These are phyloP conservation scores for Casuarina cunninghamiana DNA, from an alignment of 306 rosid species.

Conservation along the genomic window DNA sequence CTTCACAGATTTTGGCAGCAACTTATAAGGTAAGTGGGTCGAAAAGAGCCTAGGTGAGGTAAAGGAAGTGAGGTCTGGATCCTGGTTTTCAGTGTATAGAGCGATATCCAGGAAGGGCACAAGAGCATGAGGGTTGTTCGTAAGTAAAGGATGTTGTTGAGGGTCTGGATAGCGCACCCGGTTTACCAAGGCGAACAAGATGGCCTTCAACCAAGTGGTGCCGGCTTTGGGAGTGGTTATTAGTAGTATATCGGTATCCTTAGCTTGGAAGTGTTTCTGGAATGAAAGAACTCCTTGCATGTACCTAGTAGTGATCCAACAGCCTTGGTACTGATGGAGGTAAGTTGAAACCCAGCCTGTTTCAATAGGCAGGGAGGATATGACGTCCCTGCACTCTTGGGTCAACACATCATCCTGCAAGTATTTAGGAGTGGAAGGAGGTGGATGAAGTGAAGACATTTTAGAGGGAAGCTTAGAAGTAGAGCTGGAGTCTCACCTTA, in stretches of 20 bases:
- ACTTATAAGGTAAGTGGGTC: background rate
- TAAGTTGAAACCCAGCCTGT: slow-evolving; percentile 20
- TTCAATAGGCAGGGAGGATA: slow-evolving; percentile 25
- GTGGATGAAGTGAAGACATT: background rate
- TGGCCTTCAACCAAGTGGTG: slow-evolving; percentile 41
- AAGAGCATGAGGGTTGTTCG: slow-evolving; percentile 31
- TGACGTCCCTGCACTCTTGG: slow-evolving; percentile 22
- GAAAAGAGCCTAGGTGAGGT: background rate
- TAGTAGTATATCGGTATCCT: slow-evolving; percentile 25
- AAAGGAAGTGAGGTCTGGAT: slow-evolving; percentile 9
- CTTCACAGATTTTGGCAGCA: background rate
- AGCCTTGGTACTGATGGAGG: slow-evolving; percentile 35
- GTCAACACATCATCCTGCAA: slow-evolving; percentile 8
- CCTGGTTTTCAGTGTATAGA: background rate
- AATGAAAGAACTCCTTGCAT: slow-evolving; percentile 17
- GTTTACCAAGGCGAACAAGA: slow-evolving; percentile 16
- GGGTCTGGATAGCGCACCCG: slow-evolving; percentile 9
- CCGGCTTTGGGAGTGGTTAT: slow-evolving; percentile 35
- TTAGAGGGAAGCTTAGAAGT: background rate
- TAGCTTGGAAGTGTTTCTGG: slow-evolving; percentile 34
- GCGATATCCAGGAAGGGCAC: slow-evolving; percentile 32
- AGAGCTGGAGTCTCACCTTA: no score
- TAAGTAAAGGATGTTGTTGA: slow-evolving; percentile 24
- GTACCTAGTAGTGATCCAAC: slow-evolving; percentile 22
- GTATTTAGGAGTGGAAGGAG: slow-evolving; percentile 13